Evolutionary conservation across 1,284 basidiomycete species (phyloP), one percentile per base, ranked within the genome.

Genomic region (Singerocomus inundabilis): DNA sequence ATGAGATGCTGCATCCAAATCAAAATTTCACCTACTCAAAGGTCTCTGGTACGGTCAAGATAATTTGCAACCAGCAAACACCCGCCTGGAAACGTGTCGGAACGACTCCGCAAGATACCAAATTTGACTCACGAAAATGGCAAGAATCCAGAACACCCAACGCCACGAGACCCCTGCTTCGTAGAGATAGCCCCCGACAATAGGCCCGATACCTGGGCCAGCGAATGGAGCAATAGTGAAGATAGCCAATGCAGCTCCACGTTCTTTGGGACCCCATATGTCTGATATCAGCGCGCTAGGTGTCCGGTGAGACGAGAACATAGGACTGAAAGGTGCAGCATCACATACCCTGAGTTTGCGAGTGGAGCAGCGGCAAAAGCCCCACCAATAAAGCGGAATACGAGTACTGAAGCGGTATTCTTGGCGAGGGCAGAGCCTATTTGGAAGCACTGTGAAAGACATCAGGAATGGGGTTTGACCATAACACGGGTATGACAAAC

Each of bases 151-250:
- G 71, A 84, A 93, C 11, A 85, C 60, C 87, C 86, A 91, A 37
- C 84, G 74, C 82, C 84, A 91, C 6, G 77, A 77, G 1, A 77
- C 70, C 32, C 76, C 73, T 7, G 66, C 60, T 16, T 76, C 70
- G 10, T 69, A 66, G 46, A 82, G 72, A 57, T 61, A 53, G 18
- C 28, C 39, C n/a, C 36, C 78, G 11, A 87, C 78, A 33, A 83
- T 79, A 1, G 89, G 88, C 0, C 84, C 87, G 24, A 83, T 53
- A 1, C 75, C 73, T 4, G 82, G 82, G n/a, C 87, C 88, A 6
- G 86, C 85, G 58, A 93, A 92, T 1, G 91, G 91, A 5, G 88
- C 85, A 6, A 88, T 64, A 1, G 81, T 77, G 61, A 89, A 90
- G 43, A 86, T 63, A 13, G 82, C 80, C 48, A 91, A 70, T 0